Evolutionary conservation across 805 yeast genomes (phyloP).

Genomic region (Wickerhamomyces hampshirensis): DNA sequence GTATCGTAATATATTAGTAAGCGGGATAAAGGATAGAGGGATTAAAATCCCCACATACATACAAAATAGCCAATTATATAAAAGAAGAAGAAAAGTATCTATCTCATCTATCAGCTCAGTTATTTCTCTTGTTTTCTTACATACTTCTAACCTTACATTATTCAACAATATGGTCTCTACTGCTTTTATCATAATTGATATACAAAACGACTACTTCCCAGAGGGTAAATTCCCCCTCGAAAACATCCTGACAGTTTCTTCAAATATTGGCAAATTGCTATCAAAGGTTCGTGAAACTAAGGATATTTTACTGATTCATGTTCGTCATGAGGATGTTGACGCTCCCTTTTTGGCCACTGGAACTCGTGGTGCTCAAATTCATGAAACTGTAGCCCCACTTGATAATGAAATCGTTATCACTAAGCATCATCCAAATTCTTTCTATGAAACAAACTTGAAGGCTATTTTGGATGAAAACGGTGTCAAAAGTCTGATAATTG

Average conservation of each 20-base stretch:
- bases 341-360: conserved; percentile 10
- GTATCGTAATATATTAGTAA: too few relatives aligned
- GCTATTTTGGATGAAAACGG: conserved; percentile 6
- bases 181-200: conserved; percentile 17
- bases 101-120: too few relatives aligned
- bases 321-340: conserved; percentile 9
- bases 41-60: too few relatives aligned
- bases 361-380: conserved; percentile 11
- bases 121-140: too few relatives aligned
- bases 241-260: conserved; percentile 10
- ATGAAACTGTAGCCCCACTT: conserved; percentile 7
- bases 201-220: conserved; percentile 20
- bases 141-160: too few relatives aligned
- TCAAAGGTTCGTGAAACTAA: conserved; percentile 8
- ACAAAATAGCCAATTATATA: too few relatives aligned
- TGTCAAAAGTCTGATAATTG: conserved; percentile 8
- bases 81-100: too few relatives aligned
- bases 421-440: conserved; percentile 15
- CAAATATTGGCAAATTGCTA: conserved; percentile 10
- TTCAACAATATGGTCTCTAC: too few relatives aligned
- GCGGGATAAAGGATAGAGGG: too few relatives aligned
- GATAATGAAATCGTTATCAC: conserved; percentile 10
- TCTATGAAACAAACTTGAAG: conserved; percentile 10
- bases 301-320: conserved; percentile 10
- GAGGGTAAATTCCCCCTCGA: conserved; percentile 11